A percentile compares a stretch with the other conserved stretches of the same genome.
phyloP scores from a whole-genome alignment of 208 protist species.

The Crithidia sp. region DNA sequence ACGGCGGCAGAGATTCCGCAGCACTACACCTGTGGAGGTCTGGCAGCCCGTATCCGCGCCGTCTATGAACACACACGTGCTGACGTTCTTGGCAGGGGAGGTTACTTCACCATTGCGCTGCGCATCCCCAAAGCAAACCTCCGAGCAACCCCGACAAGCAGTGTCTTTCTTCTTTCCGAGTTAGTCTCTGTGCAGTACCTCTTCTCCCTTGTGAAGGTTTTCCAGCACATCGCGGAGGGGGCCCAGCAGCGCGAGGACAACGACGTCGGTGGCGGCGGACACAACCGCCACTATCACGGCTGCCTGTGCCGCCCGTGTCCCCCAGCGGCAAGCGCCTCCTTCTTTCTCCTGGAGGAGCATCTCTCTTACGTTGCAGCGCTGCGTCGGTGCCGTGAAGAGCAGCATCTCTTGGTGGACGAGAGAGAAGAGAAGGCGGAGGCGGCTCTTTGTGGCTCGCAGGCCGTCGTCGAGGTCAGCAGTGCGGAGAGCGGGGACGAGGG shows the following conservation, averaged over 20 bases:
- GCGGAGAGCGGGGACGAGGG: neutral
- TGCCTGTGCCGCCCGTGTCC: constrained; percentile 8
- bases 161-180: neutral
- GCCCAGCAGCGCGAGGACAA: neutral
- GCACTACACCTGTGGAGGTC: constrained; percentile 2
- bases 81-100: constrained; percentile 14
- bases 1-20: neutral
- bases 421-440: constrained; percentile 12
- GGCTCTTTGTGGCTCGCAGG: constrained; percentile 5
- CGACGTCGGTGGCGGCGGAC: neutral
- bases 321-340: neutral
- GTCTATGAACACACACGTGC: constrained; percentile 26
- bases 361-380: constrained; percentile 3
- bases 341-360: constrained; percentile 32
- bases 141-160: neutral
- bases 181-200: constrained; percentile 6
- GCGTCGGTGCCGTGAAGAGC: constrained; percentile 26
- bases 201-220: constrained; percentile 29
- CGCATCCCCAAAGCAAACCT: neutral
- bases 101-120: constrained; percentile 21
- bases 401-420: constrained; percentile 22
- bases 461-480: constrained; percentile 13
- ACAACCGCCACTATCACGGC: neutral
- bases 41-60: constrained; percentile 25
- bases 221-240: constrained; percentile 29